Evolutionary conservation across 257 asterid species (phyloP).

Genomic region (Linderniella brevidens): DNA sequence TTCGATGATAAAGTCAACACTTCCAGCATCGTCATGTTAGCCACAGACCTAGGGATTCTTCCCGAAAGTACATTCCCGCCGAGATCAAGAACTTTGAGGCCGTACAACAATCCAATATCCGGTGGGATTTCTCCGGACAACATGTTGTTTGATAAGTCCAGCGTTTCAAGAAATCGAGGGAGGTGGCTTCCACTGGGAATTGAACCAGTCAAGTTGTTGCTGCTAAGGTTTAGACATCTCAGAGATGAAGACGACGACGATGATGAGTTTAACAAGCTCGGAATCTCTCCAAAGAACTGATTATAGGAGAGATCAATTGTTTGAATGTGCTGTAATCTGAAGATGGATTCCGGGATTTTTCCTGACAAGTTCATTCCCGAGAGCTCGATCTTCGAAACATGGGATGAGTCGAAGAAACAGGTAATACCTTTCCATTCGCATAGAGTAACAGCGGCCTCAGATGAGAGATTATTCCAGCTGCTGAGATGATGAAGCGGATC

Average conservation of each 20-base stretch:
- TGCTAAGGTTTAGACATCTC: conserved; percentile 49
- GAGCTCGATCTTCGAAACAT: conserved; percentile 41
- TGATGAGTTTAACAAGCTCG: conserved; percentile 8
- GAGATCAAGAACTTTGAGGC: conserved; percentile 43
- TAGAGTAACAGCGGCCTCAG: conserved; percentile 14
- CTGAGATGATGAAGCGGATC: conserved; percentile 33
- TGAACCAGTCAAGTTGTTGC: conserved; percentile 52
- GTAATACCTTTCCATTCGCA: conserved; percentile 68
- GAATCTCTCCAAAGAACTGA: conserved; percentile 45
- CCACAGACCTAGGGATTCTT: conserved; percentile 31
- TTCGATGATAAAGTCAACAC: conserved; percentile 59
- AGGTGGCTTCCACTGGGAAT: conserved; percentile 16
- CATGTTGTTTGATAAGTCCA: conserved; percentile 65
- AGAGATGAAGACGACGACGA: conserved; percentile 26
- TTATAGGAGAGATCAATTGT: conserved; percentile 51
- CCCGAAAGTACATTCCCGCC: conserved; percentile 66
- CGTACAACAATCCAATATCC: conserved; percentile 33
- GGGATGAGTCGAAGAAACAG: conserved; percentile 35
- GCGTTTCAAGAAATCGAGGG: conserved; percentile 28
- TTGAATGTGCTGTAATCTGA: conserved; percentile 32
- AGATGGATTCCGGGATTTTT: conserved; percentile 23
- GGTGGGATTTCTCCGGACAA: conserved; percentile 49
- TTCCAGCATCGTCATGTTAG: conserved; percentile 39
- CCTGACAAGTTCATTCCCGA: conserved; percentile 53
- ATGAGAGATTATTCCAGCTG: conserved; percentile 31